Evolutionary conservation across 163 green algal genomes (phyloP).

Genomic region (Coccomyxa subellipsoidea): DNA sequence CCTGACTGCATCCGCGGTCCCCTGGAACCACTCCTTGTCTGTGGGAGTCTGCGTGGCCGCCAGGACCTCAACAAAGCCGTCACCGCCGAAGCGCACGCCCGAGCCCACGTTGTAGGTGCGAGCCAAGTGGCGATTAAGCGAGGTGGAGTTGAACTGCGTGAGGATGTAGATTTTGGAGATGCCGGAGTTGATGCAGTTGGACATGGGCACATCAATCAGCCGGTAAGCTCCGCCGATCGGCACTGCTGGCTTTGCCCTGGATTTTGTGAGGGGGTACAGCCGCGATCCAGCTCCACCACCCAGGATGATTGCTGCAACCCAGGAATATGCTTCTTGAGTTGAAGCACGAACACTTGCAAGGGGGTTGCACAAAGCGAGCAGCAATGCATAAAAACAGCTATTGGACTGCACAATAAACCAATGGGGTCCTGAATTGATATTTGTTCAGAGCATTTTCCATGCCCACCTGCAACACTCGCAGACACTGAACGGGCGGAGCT

Average conservation of each 20-base stretch:
- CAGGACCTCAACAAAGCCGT: slow-evolving; percentile 98
- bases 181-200: slow-evolving; percentile 99
- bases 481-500: slow-evolving; percentile 24
- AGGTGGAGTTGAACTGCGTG: slow-evolving; percentile 97
- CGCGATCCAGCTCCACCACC: slow-evolving; percentile 92
- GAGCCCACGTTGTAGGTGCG: slow-evolving; percentile 79
- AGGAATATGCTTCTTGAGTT: neutral
- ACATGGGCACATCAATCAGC: slow-evolving; percentile 98
- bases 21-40: slow-evolving; percentile 94
- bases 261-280: slow-evolving; percentile 98
- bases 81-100: slow-evolving; percentile 63
- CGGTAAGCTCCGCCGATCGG: slow-evolving; percentile 90
- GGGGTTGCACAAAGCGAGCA: too few species aligned
- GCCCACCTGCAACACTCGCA: slow-evolving; percentile 24
- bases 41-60: slow-evolving; percentile 84
- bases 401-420: too few species aligned
- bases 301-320: slow-evolving; percentile 82
- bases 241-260: slow-evolving; percentile 92
- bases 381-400: too few species aligned
- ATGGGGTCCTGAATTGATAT: too few species aligned
- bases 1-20: slow-evolving; percentile 94
- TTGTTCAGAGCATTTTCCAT: neutral
- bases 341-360: neutral
- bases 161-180: slow-evolving; percentile 98
- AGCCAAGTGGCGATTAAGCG: slow-evolving; percentile 76